Conservation (phyloP, 2,329 filamentous ascomycete species). For the Kalmusia sp. region DNA sequence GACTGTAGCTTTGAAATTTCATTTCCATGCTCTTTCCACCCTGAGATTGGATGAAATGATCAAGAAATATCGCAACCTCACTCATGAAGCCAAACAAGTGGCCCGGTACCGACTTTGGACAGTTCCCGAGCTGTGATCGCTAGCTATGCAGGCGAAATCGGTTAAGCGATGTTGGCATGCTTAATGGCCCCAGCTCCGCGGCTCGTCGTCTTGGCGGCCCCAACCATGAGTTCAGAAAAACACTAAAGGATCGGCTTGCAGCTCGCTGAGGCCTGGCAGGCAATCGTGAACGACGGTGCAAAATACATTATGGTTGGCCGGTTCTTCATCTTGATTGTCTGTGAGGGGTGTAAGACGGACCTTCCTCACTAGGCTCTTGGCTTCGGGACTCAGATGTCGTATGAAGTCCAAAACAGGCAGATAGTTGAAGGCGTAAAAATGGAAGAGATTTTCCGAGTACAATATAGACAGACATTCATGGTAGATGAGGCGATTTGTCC, state of each 20-base stretch:
- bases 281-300: constrained; percentile 49
- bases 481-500: constrained; percentile 47
- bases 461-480: constrained; percentile 47
- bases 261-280: constrained; percentile 42
- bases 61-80: background rate
- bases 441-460: constrained; percentile 49
- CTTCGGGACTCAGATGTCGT: constrained; percentile 46
- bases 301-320: constrained; percentile 44
- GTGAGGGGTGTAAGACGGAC: constrained; percentile 46
- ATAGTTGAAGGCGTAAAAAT: constrained; percentile 50
- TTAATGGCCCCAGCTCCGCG: background rate
- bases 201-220: background rate
- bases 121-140: constrained; percentile 12
- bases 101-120: background rate
- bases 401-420: constrained; percentile 49
- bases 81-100: constrained; percentile 5
- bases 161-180: constrained; percentile 6
- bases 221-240: constrained; percentile 34
- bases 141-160: constrained; percentile 9
- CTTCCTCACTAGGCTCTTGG: constrained; percentile 46
- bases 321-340: constrained; percentile 43
- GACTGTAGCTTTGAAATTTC: background rate
- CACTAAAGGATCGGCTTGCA: constrained; percentile 46
- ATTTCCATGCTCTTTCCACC: constrained; percentile 1
- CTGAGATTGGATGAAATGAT: background rate